These are phyloP conservation scores for Suillus spraguei DNA, from an alignment of 768 basidiomycete species.

Conservation along the genomic window DNA sequence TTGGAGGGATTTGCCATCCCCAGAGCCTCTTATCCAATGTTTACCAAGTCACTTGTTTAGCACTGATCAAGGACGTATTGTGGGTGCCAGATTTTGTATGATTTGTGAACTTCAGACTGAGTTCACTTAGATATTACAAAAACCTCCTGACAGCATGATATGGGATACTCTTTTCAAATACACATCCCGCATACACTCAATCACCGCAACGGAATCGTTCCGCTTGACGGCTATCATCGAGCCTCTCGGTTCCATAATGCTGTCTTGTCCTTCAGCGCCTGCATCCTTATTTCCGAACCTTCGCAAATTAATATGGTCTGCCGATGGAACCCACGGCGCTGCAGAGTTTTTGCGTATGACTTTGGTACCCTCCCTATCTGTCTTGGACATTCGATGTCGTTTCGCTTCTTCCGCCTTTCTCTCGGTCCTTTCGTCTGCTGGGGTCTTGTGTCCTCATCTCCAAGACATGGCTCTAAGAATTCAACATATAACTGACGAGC, in stretches of 20 bases:
- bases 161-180: too few species aligned
- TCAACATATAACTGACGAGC: neutral
- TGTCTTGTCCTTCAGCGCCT: slow-evolving; percentile 18
- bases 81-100: neutral
- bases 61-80: neutral
- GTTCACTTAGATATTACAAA: neutral
- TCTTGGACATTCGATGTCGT: neutral
- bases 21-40: slow-evolving; percentile 21
- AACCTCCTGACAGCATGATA: too few species aligned
- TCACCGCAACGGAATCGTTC: slow-evolving; percentile 7
- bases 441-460: neutral
- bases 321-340: slow-evolving; percentile 21
- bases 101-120: neutral
- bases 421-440: neutral
- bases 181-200: too few species aligned
- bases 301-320: slow-evolving; percentile 25
- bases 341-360: slow-evolving; percentile 26
- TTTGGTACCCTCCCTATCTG: slow-evolving; percentile 23
- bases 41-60: neutral
- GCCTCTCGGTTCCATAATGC: slow-evolving; percentile 9
- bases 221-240: neutral
- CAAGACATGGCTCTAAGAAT: neutral
- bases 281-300: slow-evolving; percentile 26
- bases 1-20: slow-evolving; percentile 25
- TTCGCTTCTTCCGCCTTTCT: neutral